These are phyloP conservation scores for Starmerella bombi DNA, from an alignment of 805 yeast species.

Conservation along the genomic window DNA sequence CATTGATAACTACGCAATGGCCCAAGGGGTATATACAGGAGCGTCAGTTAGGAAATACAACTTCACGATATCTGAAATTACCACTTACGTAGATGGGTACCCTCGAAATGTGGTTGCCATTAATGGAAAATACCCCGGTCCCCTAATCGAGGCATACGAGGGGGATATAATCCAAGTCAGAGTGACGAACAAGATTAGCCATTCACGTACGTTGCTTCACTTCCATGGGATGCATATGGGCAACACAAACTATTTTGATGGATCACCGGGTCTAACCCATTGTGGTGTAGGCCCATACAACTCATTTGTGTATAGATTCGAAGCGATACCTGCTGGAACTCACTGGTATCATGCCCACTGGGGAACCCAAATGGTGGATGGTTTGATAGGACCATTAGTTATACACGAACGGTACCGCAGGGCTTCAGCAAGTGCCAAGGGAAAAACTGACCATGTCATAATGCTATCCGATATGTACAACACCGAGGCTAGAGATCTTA, in stretches of 20 bases:
- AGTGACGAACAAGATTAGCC: conserved; percentile 30
- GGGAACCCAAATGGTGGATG: conserved; percentile 37
- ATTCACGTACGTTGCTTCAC: conserved; percentile 34
- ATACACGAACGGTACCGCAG: conserved; percentile 27
- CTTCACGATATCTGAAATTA: conserved; percentile 1
- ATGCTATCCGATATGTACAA: conserved; percentile 34
- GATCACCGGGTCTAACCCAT: conserved; percentile 40
- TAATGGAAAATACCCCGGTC: conserved; percentile 41
- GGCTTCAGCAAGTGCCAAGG: conserved; percentile 18
- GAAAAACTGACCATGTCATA: conserved; percentile 27
- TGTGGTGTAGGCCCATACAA: conserved; percentile 37
- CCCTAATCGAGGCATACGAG: conserved; percentile 32
- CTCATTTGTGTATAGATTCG: conserved; percentile 33
- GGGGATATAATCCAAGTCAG: conserved; percentile 30
- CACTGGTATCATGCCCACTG: conserved; percentile 47
- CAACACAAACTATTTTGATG: conserved; percentile 39
- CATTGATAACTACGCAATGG: conserved; percentile 20
- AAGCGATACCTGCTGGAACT: conserved; percentile 35
- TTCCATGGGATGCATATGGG: conserved; percentile 41
- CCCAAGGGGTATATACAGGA: conserved; percentile 7
- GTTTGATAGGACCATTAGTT: conserved; percentile 37
- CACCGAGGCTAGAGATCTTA: conserved; percentile 26
- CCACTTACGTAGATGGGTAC: conserved; percentile 28
- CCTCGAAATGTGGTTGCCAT: conserved; percentile 28
- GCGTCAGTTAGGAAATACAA: conserved; percentile 13